Percentiles rank a stretch among this genome's conserved stretches.
Conservation (phyloP, 129 eudicot genomes). For the Escallonia herrerae region DNA sequence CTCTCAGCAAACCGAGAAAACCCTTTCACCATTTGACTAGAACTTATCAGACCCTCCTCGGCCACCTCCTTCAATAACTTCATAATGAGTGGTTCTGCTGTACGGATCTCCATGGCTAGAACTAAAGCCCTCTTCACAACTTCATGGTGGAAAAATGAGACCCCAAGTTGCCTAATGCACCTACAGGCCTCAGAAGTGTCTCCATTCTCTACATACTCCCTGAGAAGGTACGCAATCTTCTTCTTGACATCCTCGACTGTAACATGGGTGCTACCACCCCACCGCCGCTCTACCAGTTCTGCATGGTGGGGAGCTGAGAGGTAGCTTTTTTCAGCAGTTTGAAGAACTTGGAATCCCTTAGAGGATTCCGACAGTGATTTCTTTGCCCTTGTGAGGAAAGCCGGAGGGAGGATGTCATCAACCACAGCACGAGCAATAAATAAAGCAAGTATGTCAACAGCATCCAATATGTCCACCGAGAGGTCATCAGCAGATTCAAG, state of each 20-base stretch:
- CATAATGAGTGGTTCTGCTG: constrained; percentile 55
- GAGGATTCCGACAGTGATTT: constrained; percentile 57
- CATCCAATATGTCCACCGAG: constrained; percentile 71
- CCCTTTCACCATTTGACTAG: constrained; percentile 82
- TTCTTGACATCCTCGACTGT: constrained; percentile 90
- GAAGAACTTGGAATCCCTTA: constrained; percentile 60
- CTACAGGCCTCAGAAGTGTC: constrained; percentile 82
- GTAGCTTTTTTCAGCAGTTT: constrained; percentile 80
- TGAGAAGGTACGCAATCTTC: constrained; percentile 57
- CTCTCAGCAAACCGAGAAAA: constrained; percentile 64
- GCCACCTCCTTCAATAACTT: constrained; percentile 69
- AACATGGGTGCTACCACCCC: constrained; percentile 86
- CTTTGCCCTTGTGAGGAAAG: constrained; percentile 59
- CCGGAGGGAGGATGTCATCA: constrained; percentile 87
- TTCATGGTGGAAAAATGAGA: constrained; percentile 78
- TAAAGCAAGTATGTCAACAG: constrained; percentile 71
- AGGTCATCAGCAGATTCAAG: constrained; percentile 93
- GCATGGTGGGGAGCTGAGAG: constrained; percentile 96
- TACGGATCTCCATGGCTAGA: constrained; percentile 69
- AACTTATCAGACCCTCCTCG: constrained; percentile 70
- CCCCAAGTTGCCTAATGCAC: constrained; percentile 70
- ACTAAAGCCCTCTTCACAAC: constrained; percentile 76
- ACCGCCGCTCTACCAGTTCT: constrained; percentile 77
- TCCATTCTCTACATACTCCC: constrained; percentile 72
- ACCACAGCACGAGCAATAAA: constrained; percentile 86